Evolutionary conservation across 768 basidiomycete genomes (phyloP), one percentile per base, ranked within the genome.

Genomic region (Boletus patriciae): DNA sequence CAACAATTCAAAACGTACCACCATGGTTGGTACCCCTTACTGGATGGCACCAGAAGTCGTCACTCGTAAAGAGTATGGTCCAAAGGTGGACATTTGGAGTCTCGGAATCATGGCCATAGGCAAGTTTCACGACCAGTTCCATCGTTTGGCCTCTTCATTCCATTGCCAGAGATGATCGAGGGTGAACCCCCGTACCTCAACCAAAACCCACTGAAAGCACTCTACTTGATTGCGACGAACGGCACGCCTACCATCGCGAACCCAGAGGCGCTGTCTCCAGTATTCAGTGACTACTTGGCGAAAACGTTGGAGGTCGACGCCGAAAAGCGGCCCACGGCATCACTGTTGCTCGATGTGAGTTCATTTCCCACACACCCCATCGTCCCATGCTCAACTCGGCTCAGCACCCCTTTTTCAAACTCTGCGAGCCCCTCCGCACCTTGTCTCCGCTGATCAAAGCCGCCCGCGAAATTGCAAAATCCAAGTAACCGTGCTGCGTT

Each of bases 31-130:
- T 3, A 97, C 95, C 1, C 95, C 95, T 1, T 98, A 98, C 71
- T 98, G 95, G 95, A 97, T 98, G 95, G 95, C 95, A 0, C 95
- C 95, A 0, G 95, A 98, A 71, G 95, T 98, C 46, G 95, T 97
- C 61, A 98, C 94, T 25, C 86, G 94, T 52, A 97, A 97, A 73
- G 95, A 97, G 74, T 97, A 97, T 71, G 95, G 95, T 0, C 91
- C 95, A 15, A 98, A 98, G 70, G 95, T 98, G n/a, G 95, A 97
- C 66, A 93, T 98, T 55, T 97, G 95, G 94, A 90, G 87, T 70
- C 75, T 97, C 61, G 94, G 94, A 4, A 97, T 98, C 78, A 97
- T 96, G 84, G 90, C 94, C 44, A 91, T 97, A 62, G 94, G 93
- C 89, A 72, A 70, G 78, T 77, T 37, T 29, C 41, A 16, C 33